Evolutionary conservation across 768 basidiomycete genomes (phyloP).

Genomic region (Pleurotus eryngii): DNA sequence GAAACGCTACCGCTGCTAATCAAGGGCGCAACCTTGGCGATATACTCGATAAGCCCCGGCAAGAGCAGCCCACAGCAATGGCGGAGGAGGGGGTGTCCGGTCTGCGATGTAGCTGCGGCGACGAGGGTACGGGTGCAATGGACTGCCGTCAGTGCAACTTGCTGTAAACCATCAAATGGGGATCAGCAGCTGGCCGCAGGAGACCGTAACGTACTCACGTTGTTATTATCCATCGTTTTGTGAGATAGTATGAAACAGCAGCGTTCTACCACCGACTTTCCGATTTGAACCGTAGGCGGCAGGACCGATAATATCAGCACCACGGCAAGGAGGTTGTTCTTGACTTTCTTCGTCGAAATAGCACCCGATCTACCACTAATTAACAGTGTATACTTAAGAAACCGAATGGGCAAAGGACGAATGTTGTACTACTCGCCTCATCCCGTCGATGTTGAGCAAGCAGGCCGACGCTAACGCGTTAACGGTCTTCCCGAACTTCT

Average conservation of each 20-base stretch:
- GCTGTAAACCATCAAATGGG: not conserved
- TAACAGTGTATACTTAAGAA: not conserved
- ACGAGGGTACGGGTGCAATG: constrained; percentile 89
- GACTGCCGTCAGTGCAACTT: constrained; percentile 70
- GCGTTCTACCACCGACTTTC: constrained; percentile 76
- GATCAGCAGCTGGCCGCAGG: not conserved
- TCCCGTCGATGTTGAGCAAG: constrained; percentile 83
- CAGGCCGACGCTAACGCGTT: constrained; percentile 87
- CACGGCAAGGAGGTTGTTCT: constrained; percentile 83
- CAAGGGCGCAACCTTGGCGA: constrained; percentile 64
- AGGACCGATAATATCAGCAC: constrained; percentile 84
- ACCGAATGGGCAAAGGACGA: not conserved
- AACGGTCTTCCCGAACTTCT: constrained; percentile 56
- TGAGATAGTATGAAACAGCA: constrained; percentile 82
- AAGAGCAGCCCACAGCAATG: constrained; percentile 71
- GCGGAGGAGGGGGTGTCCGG: constrained; percentile 63
- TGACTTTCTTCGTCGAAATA: constrained; percentile 78
- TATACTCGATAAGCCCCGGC: constrained; percentile 77
- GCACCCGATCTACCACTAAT: constrained; percentile 74
- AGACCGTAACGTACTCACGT: constrained; percentile 43
- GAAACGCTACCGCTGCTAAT: constrained; percentile 55
- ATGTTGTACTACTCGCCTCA: constrained; percentile 58
- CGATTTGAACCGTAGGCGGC: constrained; percentile 62
- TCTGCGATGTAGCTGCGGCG: constrained; percentile 49
- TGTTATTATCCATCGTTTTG: constrained; percentile 65